A percentile compares a stretch with the other conserved stretches of the same genome.
Conservation (phyloP, 257 asterid genomes). For the Cordia subcordata region DNA sequence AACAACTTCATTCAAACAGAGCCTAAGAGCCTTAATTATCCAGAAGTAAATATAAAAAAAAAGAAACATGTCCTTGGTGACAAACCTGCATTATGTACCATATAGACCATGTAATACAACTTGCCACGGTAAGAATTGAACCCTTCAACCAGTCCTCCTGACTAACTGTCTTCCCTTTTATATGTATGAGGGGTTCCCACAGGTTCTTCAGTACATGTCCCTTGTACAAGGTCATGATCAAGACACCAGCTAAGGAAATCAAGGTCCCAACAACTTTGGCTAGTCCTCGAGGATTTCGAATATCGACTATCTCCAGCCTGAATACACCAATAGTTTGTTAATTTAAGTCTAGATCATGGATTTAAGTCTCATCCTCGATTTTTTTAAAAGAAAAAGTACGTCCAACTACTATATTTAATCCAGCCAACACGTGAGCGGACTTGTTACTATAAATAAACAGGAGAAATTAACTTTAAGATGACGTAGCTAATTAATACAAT, state of each 20-base stretch:
- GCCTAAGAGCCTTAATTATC: too few species aligned
- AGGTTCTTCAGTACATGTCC: slow-evolving; percentile 44
- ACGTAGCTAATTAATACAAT: too few species aligned
- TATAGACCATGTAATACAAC: slow-evolving; percentile 70
- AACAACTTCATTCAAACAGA: too few species aligned
- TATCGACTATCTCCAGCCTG: slow-evolving; percentile 60
- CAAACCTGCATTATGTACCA: slow-evolving; percentile 76
- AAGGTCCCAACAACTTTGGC: slow-evolving; percentile 59
- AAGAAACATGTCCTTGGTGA: background rate
- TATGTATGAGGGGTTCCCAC: slow-evolving; percentile 37
- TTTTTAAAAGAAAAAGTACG: too few species aligned
- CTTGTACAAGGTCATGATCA: slow-evolving; percentile 63
- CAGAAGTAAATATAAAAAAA: too few species aligned
- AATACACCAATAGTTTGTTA: too few species aligned
- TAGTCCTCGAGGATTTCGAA: slow-evolving; percentile 45
- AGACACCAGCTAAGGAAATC: slow-evolving; percentile 63
- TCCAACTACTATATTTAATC: too few species aligned
- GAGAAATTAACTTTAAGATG: too few species aligned
- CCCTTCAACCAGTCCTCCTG: slow-evolving; percentile 61
- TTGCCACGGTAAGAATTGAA: slow-evolving; percentile 45
- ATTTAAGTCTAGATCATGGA: too few species aligned
- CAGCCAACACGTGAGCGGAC: too few species aligned
- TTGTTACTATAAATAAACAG: too few species aligned
- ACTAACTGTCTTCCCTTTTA: slow-evolving; percentile 28
- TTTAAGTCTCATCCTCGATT: too few species aligned